Conservation (phyloP, 768 basidiomycete species). For the Calocybe cyanea region DNA sequence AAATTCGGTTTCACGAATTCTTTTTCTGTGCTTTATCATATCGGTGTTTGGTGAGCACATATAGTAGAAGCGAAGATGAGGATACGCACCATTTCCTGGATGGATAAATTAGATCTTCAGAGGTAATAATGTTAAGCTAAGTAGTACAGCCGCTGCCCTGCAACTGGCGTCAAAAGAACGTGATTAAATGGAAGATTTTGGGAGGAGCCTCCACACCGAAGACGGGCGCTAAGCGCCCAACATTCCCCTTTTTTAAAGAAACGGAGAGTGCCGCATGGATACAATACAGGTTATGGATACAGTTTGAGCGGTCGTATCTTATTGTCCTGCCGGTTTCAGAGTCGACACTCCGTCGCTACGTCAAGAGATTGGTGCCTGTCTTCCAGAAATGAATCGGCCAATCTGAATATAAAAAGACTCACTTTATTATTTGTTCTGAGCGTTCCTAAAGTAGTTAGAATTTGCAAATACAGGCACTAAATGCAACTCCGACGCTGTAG, state of each 20-base stretch:
- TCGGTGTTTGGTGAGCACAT: slow-evolving; percentile 21
- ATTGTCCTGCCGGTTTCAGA: too few relatives aligned
- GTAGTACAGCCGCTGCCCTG: slow-evolving; percentile 22
- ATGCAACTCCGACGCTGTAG: too few relatives aligned
- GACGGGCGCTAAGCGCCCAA: slow-evolving; percentile 1
- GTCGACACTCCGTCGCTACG: neutral
- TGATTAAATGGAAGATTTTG: slow-evolving; percentile 16
- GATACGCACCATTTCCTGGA: slow-evolving; percentile 7
- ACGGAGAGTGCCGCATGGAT: slow-evolving; percentile 5
- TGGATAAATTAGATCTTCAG: neutral
- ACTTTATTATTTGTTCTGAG: too few relatives aligned
- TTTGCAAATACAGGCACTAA: too few relatives aligned
- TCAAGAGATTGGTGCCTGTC: neutral
- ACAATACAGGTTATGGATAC: slow-evolving; percentile 15
- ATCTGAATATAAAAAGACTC: too few relatives aligned
- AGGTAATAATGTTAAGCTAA: slow-evolving; percentile 8
- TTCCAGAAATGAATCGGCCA: too few relatives aligned
- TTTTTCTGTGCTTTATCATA: slow-evolving; percentile 32
- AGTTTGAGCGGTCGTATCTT: slow-evolving; percentile 9
- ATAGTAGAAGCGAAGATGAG: neutral
- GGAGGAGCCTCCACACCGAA: slow-evolving; percentile 12
- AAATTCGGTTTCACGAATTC: too few relatives aligned
- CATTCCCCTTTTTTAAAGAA: slow-evolving; percentile 13
- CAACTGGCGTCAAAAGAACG: slow-evolving; percentile 18
- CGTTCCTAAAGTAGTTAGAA: too few relatives aligned